Percentiles rank a stretch among this genome's conserved stretches.
Conservation (phyloP, 2,329 filamentous ascomycete species). For the Zasmidium angulare region DNA sequence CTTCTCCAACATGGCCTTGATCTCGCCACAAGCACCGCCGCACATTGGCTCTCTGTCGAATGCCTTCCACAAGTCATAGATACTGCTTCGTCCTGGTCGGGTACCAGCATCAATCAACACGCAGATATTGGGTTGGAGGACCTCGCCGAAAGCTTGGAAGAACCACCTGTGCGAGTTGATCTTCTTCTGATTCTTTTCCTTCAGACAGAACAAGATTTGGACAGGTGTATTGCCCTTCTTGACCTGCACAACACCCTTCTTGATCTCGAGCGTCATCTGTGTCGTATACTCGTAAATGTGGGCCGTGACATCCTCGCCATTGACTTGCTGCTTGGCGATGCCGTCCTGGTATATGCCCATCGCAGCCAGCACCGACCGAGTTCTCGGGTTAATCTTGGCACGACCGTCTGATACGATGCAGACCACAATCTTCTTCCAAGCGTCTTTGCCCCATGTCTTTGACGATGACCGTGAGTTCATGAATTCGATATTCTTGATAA, state of each 20-base stretch:
- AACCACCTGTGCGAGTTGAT: conserved; percentile 99
- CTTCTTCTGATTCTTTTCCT: conserved; percentile 99
- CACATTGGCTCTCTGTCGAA: conserved; percentile 98
- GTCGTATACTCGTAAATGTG: conserved; percentile 95
- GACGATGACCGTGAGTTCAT: conserved; percentile 93
- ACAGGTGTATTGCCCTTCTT: conserved; percentile 84
- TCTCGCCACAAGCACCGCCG: conserved; percentile 94
- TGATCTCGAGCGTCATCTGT: conserved; percentile 82
- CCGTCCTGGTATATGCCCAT: conserved; percentile 98
- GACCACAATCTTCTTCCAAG: conserved; percentile 99
- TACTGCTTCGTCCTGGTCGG: conserved; percentile 87
- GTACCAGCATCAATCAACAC: conserved; percentile 95
- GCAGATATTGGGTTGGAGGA: conserved; percentile 93
- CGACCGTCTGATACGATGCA: conserved; percentile 96
- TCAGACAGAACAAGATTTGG: conserved; percentile 95
- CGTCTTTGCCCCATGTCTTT: conserved; percentile 97
- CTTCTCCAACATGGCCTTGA: conserved; percentile 92
- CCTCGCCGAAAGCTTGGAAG: conserved; percentile 91
- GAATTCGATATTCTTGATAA: conserved; percentile 98
- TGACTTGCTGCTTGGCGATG: conserved; percentile 97
- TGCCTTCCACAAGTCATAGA: conserved; percentile 98
- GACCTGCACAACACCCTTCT: conserved; percentile 82
- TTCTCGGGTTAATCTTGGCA: conserved; percentile 93
- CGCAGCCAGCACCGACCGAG: conserved; percentile 82
- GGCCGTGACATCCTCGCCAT: conserved; percentile 90